Percentiles rank a stretch among this genome's conserved stretches.
These are phyloP conservation scores for Oryza glaberrima DNA, from an alignment of 176 grass and related monocot genomes.

Conservation along the genomic window DNA sequence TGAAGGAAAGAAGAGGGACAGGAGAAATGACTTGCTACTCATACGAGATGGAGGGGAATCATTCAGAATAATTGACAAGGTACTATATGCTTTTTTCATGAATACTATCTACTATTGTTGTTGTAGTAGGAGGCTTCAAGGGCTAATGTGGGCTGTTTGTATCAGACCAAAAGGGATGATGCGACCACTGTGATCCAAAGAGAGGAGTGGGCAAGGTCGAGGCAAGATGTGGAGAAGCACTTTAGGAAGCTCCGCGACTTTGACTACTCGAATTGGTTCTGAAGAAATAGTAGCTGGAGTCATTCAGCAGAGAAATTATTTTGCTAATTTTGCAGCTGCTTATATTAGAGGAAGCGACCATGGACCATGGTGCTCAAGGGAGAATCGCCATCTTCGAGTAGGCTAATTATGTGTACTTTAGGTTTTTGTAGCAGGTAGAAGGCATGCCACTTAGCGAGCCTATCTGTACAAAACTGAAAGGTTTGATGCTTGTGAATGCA, in stretches of 20 bases:
- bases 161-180: conserved; percentile 61
- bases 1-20: conserved; percentile 80
- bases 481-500: background rate
- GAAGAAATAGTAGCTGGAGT: conserved; percentile 17
- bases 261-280: conserved; percentile 86
- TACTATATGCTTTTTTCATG: conserved; percentile 38
- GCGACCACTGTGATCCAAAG: conserved; percentile 72
- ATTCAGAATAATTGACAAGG: conserved; percentile 82
- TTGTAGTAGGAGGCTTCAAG: background rate
- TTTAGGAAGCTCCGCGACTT: conserved; percentile 79
- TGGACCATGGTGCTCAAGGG: conserved; percentile 5
- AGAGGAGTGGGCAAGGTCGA: conserved; percentile 69
- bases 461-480: background rate
- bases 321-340: conserved; percentile 7
- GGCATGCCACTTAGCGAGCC: background rate
- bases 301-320: background rate
- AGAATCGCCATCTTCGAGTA: background rate
- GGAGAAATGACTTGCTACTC: conserved; percentile 72
- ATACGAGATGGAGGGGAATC: conserved; percentile 70
- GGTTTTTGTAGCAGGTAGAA: background rate
- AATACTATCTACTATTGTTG: background rate
- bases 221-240: conserved; percentile 80
- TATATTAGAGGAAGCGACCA: background rate
- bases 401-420: background rate
- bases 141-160: conserved; percentile 27